These are phyloP conservation scores for Aspergillus wentii DNA, from an alignment of 495 filamentous ascomycete species.

Conservation along the genomic window DNA sequence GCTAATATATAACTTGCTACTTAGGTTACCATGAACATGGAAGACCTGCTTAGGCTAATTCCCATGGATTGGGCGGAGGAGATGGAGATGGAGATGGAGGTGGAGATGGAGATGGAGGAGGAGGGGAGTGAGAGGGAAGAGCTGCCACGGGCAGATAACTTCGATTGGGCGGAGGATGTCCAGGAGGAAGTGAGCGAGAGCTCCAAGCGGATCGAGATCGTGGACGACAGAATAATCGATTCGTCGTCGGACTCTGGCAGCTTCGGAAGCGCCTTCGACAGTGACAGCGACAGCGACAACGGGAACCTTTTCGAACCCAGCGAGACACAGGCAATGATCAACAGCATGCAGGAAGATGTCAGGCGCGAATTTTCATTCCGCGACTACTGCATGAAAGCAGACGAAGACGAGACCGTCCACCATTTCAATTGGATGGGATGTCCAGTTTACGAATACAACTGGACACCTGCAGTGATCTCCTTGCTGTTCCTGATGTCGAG, in stretches of 20 bases:
- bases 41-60: conserved; percentile 2
- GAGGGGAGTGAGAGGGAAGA: background rate
- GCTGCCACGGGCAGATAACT: background rate
- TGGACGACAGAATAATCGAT: too few relatives aligned
- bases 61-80: conserved; percentile 13
- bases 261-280: conserved; percentile 1
- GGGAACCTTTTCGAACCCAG: background rate
- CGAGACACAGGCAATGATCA: background rate
- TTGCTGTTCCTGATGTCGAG: conserved; percentile 19
- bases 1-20: too few relatives aligned
- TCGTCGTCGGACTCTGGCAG: too few relatives aligned
- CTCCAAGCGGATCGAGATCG: too few relatives aligned
- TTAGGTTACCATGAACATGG: background rate
- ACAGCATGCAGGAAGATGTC: background rate
- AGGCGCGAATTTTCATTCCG: conserved; percentile 3
- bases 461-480: conserved; percentile 25
- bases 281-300: background rate
- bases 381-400: background rate
- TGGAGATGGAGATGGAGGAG: background rate
- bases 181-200: background rate
- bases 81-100: background rate
- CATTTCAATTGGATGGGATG: conserved; percentile 31
- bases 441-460: conserved; percentile 12
- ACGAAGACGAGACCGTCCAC: conserved; percentile 10
- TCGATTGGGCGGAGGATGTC: background rate